A percentile compares a stretch with the other conserved stretches of the same genome.
Evolutionary conservation across 768 basidiomycete genomes (phyloP).

Genomic region (Termitomyces heimii): DNA sequence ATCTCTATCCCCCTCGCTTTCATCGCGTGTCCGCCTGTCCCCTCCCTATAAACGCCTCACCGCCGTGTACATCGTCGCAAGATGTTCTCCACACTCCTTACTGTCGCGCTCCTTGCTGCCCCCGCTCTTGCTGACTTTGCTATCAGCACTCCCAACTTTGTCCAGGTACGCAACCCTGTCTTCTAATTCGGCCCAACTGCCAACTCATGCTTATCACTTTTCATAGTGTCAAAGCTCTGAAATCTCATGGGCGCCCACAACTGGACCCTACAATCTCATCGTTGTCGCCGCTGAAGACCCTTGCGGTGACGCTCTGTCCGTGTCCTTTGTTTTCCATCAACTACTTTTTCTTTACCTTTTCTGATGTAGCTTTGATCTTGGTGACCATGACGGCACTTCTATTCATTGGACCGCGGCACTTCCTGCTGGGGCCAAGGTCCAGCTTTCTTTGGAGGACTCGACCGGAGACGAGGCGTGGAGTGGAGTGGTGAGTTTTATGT

Average conservation of each 20-base stretch:
- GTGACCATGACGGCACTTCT: slow-evolving; percentile 40
- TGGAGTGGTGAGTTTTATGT: slow-evolving; percentile 36
- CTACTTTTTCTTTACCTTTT: not conserved
- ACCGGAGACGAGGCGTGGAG: slow-evolving; percentile 64
- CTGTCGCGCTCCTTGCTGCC: slow-evolving; percentile 58
- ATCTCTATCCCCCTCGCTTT: slow-evolving; percentile 19
- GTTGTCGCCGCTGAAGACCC: slow-evolving; percentile 45
- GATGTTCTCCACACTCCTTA: slow-evolving; percentile 82
- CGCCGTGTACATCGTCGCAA: slow-evolving; percentile 26
- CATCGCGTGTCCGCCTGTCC: slow-evolving; percentile 21
- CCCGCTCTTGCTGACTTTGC: slow-evolving; percentile 51
- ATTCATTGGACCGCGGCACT: slow-evolving; percentile 42
- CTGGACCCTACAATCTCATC: slow-evolving; percentile 53
- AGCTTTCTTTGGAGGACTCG: slow-evolving; percentile 49
- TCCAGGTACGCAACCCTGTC: slow-evolving; percentile 39
- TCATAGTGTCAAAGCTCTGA: slow-evolving; percentile 45
- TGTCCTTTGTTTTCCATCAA: not conserved
- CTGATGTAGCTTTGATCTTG: slow-evolving; percentile 48
- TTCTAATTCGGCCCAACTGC: slow-evolving; percentile 2
- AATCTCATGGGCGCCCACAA: slow-evolving; percentile 46
- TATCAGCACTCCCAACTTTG: slow-evolving; percentile 44
- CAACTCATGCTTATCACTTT: slow-evolving; percentile 1
- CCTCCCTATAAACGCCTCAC: slow-evolving; percentile 23
- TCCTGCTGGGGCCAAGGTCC: slow-evolving; percentile 39
- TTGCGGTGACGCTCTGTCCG: slow-evolving; percentile 60